phyloP scores from a whole-genome alignment of 495 filamentous ascomycete genomes.

The Chaetomium fimeti region DNA sequence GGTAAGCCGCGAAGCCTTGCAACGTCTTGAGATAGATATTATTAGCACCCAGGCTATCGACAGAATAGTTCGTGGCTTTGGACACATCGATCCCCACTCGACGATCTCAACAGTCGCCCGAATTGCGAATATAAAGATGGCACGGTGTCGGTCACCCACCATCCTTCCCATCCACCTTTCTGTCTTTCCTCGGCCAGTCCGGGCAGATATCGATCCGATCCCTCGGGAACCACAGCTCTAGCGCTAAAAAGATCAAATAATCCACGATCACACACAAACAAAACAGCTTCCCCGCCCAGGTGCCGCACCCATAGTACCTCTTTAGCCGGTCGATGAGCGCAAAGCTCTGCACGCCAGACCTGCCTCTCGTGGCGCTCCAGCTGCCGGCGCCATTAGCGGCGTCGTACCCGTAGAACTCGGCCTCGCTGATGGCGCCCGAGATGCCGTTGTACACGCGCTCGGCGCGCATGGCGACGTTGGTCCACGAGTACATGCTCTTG shows the following conservation, averaged over 20 bases:
- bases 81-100: too few relatives aligned
- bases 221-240: slow-evolving; percentile 84
- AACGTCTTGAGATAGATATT: too few relatives aligned
- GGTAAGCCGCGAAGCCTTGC: too few relatives aligned
- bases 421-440: slow-evolving; percentile 73
- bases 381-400: slow-evolving; percentile 57
- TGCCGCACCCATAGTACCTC: slow-evolving; percentile 97
- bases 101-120: too few relatives aligned
- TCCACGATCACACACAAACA: slow-evolving; percentile 93
- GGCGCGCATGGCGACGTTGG: slow-evolving; percentile 85
- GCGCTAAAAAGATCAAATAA: slow-evolving; percentile 79
- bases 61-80: too few relatives aligned
- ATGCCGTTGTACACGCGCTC: slow-evolving; percentile 95
- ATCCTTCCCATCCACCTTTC: slow-evolving; percentile 20
- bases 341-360: slow-evolving; percentile 74
- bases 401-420: slow-evolving; percentile 82
- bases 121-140: too few relatives aligned
- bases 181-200: slow-evolving; percentile 80
- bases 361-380: slow-evolving; percentile 70
- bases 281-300: slow-evolving; percentile 97
- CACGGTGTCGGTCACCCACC: not conserved
- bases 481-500: slow-evolving; percentile 97
- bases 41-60: too few relatives aligned
- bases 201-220: slow-evolving; percentile 82
- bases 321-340: slow-evolving; percentile 92